Evolutionary conservation across 345 rosid species (phyloP).

Genomic region (Syzygium grande): DNA sequence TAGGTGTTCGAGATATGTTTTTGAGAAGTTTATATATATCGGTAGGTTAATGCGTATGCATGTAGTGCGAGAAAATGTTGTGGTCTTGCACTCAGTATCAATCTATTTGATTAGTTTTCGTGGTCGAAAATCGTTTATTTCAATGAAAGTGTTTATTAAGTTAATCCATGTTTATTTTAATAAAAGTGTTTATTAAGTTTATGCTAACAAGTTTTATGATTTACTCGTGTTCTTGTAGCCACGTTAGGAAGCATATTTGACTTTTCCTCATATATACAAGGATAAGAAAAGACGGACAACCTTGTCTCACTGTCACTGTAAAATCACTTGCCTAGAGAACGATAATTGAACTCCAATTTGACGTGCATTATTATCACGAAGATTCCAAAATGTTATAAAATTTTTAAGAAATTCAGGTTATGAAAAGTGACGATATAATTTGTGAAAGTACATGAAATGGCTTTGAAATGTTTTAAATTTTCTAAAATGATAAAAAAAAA

Average conservation of each 20-base stretch:
- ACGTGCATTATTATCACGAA: background rate
- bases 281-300: background rate
- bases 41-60: background rate
- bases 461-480: background rate
- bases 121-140: background rate
- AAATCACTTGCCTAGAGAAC: background rate
- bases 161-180: no score
- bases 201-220: background rate
- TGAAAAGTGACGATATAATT: background rate
- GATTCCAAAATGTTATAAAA: background rate
- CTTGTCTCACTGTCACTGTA: background rate
- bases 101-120: background rate
- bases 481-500: background rate
- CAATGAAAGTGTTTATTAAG: background rate
- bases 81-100: background rate
- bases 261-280: background rate
- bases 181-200: background rate
- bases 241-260: background rate
- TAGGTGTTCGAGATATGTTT: background rate
- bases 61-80: background rate
- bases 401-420: background rate
- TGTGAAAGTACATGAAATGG: background rate
- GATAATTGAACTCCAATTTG: background rate
- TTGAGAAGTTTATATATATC: background rate
- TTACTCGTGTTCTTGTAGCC: background rate